Evolutionary conservation across 148 eudicot species (phyloP), one percentile per base, ranked within the genome.

Genomic region (Camellia lanceoleosa): DNA sequence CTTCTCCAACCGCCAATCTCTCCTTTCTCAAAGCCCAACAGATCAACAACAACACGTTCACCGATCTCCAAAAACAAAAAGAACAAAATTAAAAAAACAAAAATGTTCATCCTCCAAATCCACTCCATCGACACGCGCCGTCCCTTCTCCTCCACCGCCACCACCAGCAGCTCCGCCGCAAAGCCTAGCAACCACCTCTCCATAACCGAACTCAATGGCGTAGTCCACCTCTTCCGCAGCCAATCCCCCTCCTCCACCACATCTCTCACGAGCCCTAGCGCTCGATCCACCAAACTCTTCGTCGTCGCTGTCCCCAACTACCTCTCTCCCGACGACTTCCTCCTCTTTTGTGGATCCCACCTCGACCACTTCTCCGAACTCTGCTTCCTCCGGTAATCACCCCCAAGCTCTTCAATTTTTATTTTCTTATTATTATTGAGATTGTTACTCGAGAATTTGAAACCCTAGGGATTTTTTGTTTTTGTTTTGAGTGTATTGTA

Each of bases 221-320:
- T 87, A 11, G 81, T 89, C 69, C 95, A 89, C 78, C 97, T 97
- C 83, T 92, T 91, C 73, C 93, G 99, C 44, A 78, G 75, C 80
- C 87, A 89, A 13, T 46, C 85, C 3, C 63, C 77, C 47, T 78
- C 80, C 47, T 78, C 80, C 76, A 15, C 85, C 78, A 69, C 83
- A 67, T 59, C 91, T 60, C 83, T 89, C 0, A 75, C 86, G 19
- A 83, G 81, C 42, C 79, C 88, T 43, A 23, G 75, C 49, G 7
- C 85, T 46, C 89, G 84, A 51, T 87, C 95, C 20, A 88, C 87
- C 46, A 74, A 75, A 55, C 82, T 94, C 47, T 91, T 92, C 73
- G 84, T 94, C n/a, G 92, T 87, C 38, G 98, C 98, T 60, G 92
- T 94, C 67, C 98, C 99, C 8, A 91, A 90, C 43, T 97, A 97